A percentile compares a stretch with the other conserved stretches of the same genome.
These are phyloP conservation scores for Zygotorulaspora mrakii DNA, from an alignment of 1,139 yeast species.

Conservation along the genomic window DNA sequence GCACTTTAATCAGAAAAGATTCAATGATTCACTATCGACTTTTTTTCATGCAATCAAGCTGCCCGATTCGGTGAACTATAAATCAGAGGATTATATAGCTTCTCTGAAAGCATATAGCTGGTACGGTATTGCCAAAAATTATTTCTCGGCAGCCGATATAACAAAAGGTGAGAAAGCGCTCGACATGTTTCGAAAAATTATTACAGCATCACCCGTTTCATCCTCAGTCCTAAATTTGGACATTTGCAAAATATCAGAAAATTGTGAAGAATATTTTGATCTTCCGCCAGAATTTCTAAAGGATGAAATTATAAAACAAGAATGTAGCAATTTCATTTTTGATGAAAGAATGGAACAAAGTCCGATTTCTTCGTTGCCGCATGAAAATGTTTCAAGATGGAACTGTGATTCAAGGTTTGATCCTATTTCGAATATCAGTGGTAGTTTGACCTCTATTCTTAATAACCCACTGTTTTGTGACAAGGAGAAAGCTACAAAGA, in stretches of 20 bases:
- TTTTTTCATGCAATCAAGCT: slow-evolving; percentile 52
- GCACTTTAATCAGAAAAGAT: slow-evolving; percentile 54
- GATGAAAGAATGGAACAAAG: slow-evolving; percentile 12
- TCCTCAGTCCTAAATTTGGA: not conserved
- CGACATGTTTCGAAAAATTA: slow-evolving; percentile 13
- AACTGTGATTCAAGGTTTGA: not conserved
- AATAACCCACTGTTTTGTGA: not conserved
- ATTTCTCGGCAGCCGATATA: slow-evolving; percentile 21
- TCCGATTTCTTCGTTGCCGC: not conserved
- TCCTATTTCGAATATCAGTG: not conserved
- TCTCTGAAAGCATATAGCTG: slow-evolving; percentile 28
- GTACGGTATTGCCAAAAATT: slow-evolving; percentile 33
- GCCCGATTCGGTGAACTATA: not conserved
- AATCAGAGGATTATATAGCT: not conserved
- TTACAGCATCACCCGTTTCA: no score
- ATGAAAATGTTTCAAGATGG: not conserved
- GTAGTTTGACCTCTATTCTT: no score
- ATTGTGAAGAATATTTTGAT: slow-evolving; percentile 13
- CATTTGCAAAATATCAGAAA: not conserved
- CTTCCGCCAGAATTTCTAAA: slow-evolving; percentile 24
- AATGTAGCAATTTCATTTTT: slow-evolving; percentile 16
- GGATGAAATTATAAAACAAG: slow-evolving; percentile 21
- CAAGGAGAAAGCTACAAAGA: slow-evolving; percentile 7
- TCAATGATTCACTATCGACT: slow-evolving; percentile 64
- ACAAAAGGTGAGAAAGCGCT: slow-evolving; percentile 26